These are phyloP conservation scores for Lasiosphaeriaceae sp. DNA, from an alignment of 495 filamentous ascomycete species.

Conservation along the genomic window DNA sequence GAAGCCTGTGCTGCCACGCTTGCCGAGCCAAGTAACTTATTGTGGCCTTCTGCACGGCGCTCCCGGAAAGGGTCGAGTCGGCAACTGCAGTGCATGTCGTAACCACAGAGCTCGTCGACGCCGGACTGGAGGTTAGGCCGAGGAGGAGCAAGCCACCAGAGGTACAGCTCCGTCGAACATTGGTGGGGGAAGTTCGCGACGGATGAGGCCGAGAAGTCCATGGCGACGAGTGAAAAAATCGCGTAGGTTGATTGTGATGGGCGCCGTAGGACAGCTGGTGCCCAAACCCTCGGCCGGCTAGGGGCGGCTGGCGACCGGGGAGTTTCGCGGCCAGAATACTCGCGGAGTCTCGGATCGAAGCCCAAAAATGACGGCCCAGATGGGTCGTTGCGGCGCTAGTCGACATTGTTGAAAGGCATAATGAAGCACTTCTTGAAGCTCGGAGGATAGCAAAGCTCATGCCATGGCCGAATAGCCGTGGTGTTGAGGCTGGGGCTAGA, in stretches of 20 bases:
- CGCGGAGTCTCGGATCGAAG: constrained; percentile 39
- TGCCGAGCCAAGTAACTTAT: constrained; percentile 38
- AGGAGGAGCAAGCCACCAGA: constrained; percentile 41
- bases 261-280: constrained; percentile 8
- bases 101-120: constrained; percentile 37
- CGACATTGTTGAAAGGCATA: constrained; percentile 43
- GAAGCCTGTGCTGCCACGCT: constrained; percentile 26
- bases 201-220: constrained; percentile 13
- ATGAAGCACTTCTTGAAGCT: constrained; percentile 19
- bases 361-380: constrained; percentile 42
- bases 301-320: constrained; percentile 25
- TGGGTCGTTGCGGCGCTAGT: constrained; percentile 42
- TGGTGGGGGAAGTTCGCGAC: constrained; percentile 19
- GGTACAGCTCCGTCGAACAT: constrained; percentile 39
- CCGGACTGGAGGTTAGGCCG: constrained; percentile 32
- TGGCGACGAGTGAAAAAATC: constrained; percentile 21
- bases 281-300: constrained; percentile 12
- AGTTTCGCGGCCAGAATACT: constrained; percentile 30
- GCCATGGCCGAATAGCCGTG: constrained; percentile 15
- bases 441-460: constrained; percentile 9
- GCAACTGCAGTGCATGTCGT: constrained; percentile 39
- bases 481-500: background rate
- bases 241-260: constrained; percentile 12
- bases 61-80: constrained; percentile 34
- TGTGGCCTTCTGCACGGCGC: constrained; percentile 28